Evolutionary conservation across 352 stramenopile genomes (phyloP), one percentile per base, ranked within the genome.

Genomic region (Phytophthora cactorum): DNA sequence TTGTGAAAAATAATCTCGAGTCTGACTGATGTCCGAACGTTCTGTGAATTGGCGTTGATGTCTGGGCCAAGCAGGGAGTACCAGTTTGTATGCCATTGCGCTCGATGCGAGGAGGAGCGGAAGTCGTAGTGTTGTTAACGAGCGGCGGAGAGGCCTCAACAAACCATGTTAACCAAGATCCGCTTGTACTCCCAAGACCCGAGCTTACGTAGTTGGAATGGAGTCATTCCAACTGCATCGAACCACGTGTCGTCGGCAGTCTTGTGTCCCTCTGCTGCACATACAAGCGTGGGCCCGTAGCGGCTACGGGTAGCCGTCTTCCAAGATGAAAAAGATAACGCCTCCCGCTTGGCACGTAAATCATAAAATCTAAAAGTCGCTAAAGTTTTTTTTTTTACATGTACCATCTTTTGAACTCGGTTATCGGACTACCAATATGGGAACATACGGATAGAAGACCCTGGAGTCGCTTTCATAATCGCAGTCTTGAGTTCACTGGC

Each of bases 1-100:
- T 45, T 22, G n/a, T 59, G 22, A 44, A 34, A 52, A 50, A 3
- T 49, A 28, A 58, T n/a, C 22, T 50, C 3, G 10, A 55, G 25
- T 44, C 61, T 72, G 55, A 68, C 54, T 36, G 17, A 50, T 66
- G 54, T 65, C 27, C 47, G 36, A 34, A 53, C 36, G 60, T 59
- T 58, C 36, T 64, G 34, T 66, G 3, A 49, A 22, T 22, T 22
- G 11, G 34, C 28, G 31, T 66, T 61, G 14, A 58, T 69, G 58
- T 41, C 52, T 51, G 43, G 55, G 46, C 55, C 62, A 72, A 43
- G 60, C 53, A 91, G 82, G 36, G 86, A 94, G 72, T 94, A 94
- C 61, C 83, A 93, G 58, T 94, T 94, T 73, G 72, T 81, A 50
- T 94, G 86, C 68, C 60, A 82, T 61, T 94, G 86, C 61, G 68